A percentile compares a stretch with the other conserved stretches of the same genome.
Conservation (phyloP, 345 rosid species). For the Rhodomyrtus tomentosa region DNA sequence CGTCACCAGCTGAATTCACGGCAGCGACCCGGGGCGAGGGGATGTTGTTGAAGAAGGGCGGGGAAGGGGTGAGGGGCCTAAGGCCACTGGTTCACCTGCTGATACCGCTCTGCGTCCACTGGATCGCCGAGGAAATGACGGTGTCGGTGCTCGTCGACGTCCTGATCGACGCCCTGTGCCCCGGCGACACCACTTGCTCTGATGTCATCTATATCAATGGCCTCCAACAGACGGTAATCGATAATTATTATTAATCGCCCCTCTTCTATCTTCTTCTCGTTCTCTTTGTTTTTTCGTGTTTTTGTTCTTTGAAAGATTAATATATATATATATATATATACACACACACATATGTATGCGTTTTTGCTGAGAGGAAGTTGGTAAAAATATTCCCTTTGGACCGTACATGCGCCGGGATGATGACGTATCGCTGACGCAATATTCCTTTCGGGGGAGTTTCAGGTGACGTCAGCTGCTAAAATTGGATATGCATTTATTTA, state of each 20-base stretch:
- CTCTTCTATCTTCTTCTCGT: too few relatives aligned
- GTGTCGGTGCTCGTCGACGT: slow-evolving; percentile 50
- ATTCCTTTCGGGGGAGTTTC: neutral
- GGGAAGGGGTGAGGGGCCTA: slow-evolving; percentile 17
- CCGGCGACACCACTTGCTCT: slow-evolving; percentile 30
- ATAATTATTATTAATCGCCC: neutral
- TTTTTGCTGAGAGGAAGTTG: neutral
- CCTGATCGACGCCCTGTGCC: slow-evolving; percentile 33
- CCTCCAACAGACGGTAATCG: slow-evolving; percentile 34
- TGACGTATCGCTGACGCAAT: neutral
- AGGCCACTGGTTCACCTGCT: slow-evolving; percentile 37
- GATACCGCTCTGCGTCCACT: slow-evolving; percentile 34
- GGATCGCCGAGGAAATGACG: slow-evolving; percentile 49
- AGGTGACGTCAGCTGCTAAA: neutral
- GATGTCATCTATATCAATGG: slow-evolving; percentile 44
- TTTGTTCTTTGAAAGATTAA: neutral
- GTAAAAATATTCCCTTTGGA: neutral
- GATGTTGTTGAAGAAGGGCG: neutral
- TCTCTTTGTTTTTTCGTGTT: neutral
- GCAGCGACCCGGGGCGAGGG: neutral
- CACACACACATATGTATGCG: too few relatives aligned
- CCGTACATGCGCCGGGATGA: neutral
- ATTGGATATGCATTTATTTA: neutral
- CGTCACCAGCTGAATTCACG: neutral
- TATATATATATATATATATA: too few relatives aligned